These are phyloP conservation scores for Xylona heveae DNA, from an alignment of 495 filamentous ascomycete genomes.

Conservation along the genomic window DNA sequence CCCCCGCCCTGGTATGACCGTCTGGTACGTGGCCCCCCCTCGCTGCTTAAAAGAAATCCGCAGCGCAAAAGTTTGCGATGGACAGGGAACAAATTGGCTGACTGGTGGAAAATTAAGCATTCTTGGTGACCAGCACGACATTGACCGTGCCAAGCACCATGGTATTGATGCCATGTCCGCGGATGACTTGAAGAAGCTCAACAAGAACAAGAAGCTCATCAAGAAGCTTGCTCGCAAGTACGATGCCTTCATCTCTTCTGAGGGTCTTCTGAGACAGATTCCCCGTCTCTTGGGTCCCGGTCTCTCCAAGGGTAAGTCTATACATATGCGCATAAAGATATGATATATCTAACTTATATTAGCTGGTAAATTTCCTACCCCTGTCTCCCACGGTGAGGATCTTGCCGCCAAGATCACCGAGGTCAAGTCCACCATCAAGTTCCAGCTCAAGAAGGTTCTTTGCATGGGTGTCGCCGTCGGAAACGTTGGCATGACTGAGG, in stretches of 20 bases:
- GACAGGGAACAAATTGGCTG: too few relatives aligned
- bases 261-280: slow-evolving; percentile 96
- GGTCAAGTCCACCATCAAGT: slow-evolving; percentile 99
- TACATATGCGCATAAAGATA: too few relatives aligned
- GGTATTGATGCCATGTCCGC: slow-evolving; percentile 92
- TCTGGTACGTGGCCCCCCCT: slow-evolving; percentile 73
- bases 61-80: too few relatives aligned
- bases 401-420: slow-evolving; percentile 84
- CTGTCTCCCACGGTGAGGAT: slow-evolving; percentile 88
- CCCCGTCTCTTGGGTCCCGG: slow-evolving; percentile 96
- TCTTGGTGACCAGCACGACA: slow-evolving; percentile 99
- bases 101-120: slow-evolving; percentile 28
- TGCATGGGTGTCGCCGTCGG: slow-evolving; percentile 98
- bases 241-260: slow-evolving; percentile 95
- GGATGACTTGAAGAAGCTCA: slow-evolving; percentile 99
- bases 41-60: too few relatives aligned
- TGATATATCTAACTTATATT: too few relatives aligned
- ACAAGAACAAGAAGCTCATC: slow-evolving; percentile 99
- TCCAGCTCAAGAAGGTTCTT: slow-evolving; percentile 99
- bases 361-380: slow-evolving; percentile 99
- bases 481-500: slow-evolving; percentile 91
- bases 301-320: slow-evolving; percentile 75
- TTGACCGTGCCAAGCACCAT: slow-evolving; percentile 96
- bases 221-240: slow-evolving; percentile 99
- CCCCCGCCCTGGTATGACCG: slow-evolving; percentile 80